These are phyloP conservation scores for Lepidium sativum DNA, from an alignment of 345 rosid genomes.

Conservation along the genomic window DNA sequence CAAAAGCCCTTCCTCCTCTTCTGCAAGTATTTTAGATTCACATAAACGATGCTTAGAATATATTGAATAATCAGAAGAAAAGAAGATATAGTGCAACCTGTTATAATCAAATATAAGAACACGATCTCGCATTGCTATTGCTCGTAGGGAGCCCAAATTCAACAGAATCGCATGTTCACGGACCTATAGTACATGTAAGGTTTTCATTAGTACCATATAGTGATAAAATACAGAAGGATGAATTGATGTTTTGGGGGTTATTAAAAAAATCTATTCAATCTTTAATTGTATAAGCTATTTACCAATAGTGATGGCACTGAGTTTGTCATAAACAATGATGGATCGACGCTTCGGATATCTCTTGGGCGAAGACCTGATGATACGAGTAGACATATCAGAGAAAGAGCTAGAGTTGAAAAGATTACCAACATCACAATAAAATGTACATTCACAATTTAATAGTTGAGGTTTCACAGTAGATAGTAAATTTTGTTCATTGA, in stretches of 20 bases:
- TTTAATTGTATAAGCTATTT: not conserved
- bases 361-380: conserved; percentile 87
- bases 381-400: conserved; percentile 4
- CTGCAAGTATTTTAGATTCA: conserved; percentile 38
- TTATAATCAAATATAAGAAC: conserved; percentile 83
- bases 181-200: conserved; percentile 35
- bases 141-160: conserved; percentile 78
- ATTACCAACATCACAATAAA: not conserved
- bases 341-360: conserved; percentile 89
- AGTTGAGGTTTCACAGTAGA: not conserved
- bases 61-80: not conserved
- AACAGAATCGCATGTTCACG: conserved; percentile 86
- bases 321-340: conserved; percentile 82
- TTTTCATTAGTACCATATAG: not conserved
- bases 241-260: not conserved
- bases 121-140: conserved; percentile 79
- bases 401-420: not conserved
- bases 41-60: not conserved
- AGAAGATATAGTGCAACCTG: conserved; percentile 10
- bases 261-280: not conserved
- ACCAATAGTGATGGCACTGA: conserved; percentile 89
- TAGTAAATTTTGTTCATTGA: not conserved
- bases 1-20: conserved; percentile 85
- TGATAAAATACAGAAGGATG: not conserved
- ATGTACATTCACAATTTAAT: not conserved